These are phyloP conservation scores for Cryptococcus sp. DNA, from an alignment of 1,284 basidiomycete species.

Conservation along the genomic window DNA sequence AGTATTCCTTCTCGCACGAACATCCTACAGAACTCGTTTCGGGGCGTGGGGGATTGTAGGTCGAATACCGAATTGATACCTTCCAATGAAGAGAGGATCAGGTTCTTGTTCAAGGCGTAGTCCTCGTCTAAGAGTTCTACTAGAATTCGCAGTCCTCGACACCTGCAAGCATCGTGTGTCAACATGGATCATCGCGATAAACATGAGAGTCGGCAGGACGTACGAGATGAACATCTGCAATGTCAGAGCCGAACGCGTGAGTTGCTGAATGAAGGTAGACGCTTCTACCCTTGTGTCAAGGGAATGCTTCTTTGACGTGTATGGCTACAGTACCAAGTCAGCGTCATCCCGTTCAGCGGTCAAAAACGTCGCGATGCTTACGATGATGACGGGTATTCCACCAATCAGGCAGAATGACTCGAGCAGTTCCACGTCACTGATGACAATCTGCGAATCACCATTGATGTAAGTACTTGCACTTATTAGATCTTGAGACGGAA, in stretches of 20 bases:
- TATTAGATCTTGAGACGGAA: not conserved
- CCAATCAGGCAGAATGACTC: constrained; percentile 95
- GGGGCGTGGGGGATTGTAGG: constrained; percentile 84
- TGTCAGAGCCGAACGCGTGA: constrained; percentile 89
- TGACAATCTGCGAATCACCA: constrained; percentile 68
- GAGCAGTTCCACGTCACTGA: constrained; percentile 76
- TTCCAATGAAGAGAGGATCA: constrained; percentile 92
- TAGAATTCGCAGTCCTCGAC: constrained; percentile 87
- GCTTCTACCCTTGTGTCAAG: constrained; percentile 93
- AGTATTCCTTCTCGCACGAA: constrained; percentile 93
- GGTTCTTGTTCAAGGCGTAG: constrained; percentile 80
- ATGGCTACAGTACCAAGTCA: constrained; percentile 54
- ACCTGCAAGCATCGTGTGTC: constrained; percentile 57
- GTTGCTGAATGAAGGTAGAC: constrained; percentile 87
- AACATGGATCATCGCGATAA: not conserved
- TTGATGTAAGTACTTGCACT: not conserved
- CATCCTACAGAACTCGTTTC: constrained; percentile 98
- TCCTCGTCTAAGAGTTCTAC: constrained; percentile 96
- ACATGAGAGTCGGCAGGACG: constrained; percentile 45
- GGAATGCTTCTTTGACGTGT: constrained; percentile 91
- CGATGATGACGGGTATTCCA: constrained; percentile 90
- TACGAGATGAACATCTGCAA: constrained; percentile 97
- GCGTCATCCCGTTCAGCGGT: not conserved
- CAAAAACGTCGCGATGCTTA: constrained; percentile 49
- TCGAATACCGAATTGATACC: constrained; percentile 95